phyloP scores from a whole-genome alignment of 257 asterid species.

The Solanum chiquidenum region DNA sequence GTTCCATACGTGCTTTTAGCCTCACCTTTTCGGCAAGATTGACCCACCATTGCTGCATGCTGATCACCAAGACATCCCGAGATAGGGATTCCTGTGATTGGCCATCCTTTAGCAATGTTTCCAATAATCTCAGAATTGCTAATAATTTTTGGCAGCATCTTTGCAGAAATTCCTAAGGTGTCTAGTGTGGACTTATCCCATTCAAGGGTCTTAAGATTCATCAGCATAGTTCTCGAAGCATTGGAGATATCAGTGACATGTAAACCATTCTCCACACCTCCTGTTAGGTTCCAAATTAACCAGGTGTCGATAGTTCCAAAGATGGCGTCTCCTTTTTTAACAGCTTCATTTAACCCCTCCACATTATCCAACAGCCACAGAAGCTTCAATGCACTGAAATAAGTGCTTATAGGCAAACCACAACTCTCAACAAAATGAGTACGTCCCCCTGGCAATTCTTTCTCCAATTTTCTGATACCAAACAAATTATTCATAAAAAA shows the following conservation, averaged over 20 bases:
- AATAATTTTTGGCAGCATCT: slow-evolving; percentile 59
- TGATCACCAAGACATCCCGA: slow-evolving; percentile 95
- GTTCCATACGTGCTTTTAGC: slow-evolving; percentile 95
- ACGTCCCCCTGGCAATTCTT: slow-evolving; percentile 74
- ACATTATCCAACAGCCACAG: slow-evolving; percentile 84
- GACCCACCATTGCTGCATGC: slow-evolving; percentile 96
- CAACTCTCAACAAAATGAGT: slow-evolving; percentile 72
- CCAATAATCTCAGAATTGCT: slow-evolving; percentile 79
- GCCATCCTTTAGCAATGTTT: slow-evolving; percentile 60
- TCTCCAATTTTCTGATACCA: slow-evolving; percentile 59
- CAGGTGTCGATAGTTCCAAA: slow-evolving; percentile 92
- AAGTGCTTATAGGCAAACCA: slow-evolving; percentile 82
- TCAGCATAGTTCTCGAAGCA: slow-evolving; percentile 90
- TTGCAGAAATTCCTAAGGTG: slow-evolving; percentile 36
- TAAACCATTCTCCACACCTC: slow-evolving; percentile 58
- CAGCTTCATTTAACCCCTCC: slow-evolving; percentile 46
- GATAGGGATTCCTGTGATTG: slow-evolving; percentile 64
- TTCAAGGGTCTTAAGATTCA: slow-evolving; percentile 71
- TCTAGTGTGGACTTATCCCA: slow-evolving; percentile 64
- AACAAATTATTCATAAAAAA: neutral
- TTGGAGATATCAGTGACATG: slow-evolving; percentile 86
- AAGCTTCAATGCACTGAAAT: slow-evolving; percentile 80
- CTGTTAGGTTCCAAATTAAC: slow-evolving; percentile 93
- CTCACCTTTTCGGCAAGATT: slow-evolving; percentile 76
- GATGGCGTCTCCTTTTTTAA: slow-evolving; percentile 62